A percentile compares a stretch with the other conserved stretches of the same genome.
Conservation (phyloP, 805 yeast genomes). For the Yarrowia phangngaensis region DNA sequence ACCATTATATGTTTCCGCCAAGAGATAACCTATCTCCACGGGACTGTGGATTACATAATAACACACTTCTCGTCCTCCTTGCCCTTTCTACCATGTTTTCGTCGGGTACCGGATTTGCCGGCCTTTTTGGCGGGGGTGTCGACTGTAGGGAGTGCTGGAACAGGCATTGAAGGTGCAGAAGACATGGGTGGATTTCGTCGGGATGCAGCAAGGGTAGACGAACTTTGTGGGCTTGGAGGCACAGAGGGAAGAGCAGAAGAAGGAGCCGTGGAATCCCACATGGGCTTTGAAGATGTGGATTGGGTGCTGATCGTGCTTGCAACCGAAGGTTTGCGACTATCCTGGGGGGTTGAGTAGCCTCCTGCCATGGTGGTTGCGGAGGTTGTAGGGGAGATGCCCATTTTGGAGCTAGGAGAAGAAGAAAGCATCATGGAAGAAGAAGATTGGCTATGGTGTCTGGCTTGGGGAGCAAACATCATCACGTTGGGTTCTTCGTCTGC, state of each 20-base stretch:
- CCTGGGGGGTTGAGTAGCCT: slow-evolving; percentile 23
- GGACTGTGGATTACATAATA: neutral
- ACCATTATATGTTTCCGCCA: neutral
- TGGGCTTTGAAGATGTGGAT: neutral
- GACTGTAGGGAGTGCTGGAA: neutral
- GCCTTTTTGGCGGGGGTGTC: neutral
- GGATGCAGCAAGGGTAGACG: no score
- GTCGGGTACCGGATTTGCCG: no score
- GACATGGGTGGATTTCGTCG: slow-evolving; percentile 22
- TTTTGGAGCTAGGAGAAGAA: neutral
- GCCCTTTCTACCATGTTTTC: slow-evolving; percentile 24
- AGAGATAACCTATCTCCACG: neutral
- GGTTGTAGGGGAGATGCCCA: slow-evolving; percentile 6
- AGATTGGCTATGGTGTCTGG: neutral
- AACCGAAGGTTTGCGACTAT: slow-evolving; percentile 12
- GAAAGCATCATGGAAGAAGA: neutral
- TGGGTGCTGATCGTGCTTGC: slow-evolving; percentile 6
- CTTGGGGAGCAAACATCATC: slow-evolving; percentile 23
- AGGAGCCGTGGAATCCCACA: slow-evolving; percentile 15
- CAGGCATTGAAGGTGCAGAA: slow-evolving; percentile 5
- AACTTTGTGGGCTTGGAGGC: neutral
- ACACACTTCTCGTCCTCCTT: slow-evolving; percentile 26
- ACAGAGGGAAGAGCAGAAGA: neutral
- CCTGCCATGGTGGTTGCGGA: slow-evolving; percentile 6
- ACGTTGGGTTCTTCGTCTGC: slow-evolving; percentile 40